Conservation (phyloP, 2,329 filamentous ascomycete genomes). For the Hawksworthiomyces lignivorus region DNA sequence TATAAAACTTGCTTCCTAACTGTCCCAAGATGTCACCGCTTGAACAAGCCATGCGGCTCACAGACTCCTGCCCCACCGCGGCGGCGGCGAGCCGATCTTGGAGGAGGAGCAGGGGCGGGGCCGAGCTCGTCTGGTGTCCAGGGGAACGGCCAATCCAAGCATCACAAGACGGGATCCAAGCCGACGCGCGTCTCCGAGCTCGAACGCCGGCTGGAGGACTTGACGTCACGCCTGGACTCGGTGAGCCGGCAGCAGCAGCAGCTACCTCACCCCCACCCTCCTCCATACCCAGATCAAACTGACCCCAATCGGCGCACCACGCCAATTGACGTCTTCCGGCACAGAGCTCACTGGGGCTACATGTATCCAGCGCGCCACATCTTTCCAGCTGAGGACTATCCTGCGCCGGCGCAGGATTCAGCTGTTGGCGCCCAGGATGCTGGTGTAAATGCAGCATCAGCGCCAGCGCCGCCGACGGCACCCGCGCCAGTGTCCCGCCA, state of each 20-base stretch:
- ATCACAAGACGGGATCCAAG: conserved; percentile 21
- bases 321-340: conserved; percentile 3
- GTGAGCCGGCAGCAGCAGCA: conserved; percentile 10
- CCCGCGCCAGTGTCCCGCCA: no score
- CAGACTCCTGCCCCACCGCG: conserved; percentile 41
- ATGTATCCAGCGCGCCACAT: conserved; percentile 26
- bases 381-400: conserved; percentile 25
- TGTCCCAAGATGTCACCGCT: conserved; percentile 35
- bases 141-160: neutral
- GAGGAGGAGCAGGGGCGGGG: neutral
- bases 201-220: conserved; percentile 41
- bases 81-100: conserved; percentile 28
- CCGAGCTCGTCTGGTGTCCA: neutral
- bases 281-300: neutral
- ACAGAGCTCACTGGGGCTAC: conserved; percentile 2
- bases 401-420: no score
- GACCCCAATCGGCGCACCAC: conserved; percentile 1
- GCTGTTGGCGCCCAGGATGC: neutral
- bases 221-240: conserved; percentile 36
- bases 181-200: conserved; percentile 42
- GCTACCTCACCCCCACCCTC: neutral
- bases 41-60: conserved; percentile 38
- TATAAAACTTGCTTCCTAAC: neutral
- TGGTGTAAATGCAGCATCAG: no score
- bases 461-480: no score